These are phyloP conservation scores for Parathielavia appendiculata DNA, from an alignment of 495 filamentous ascomycete genomes.

Conservation along the genomic window DNA sequence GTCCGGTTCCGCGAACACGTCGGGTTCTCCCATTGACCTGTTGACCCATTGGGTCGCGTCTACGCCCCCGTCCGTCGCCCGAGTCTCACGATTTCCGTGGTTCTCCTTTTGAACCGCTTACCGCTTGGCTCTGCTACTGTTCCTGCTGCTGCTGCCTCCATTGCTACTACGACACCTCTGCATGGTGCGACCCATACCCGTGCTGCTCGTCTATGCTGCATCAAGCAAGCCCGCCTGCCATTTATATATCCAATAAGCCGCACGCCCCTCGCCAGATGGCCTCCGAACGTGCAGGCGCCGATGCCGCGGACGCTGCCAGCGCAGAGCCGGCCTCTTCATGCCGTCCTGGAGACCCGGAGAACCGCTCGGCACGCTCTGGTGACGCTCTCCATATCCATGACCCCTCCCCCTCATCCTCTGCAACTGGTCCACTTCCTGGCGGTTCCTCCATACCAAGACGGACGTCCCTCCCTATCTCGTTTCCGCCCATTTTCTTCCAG, in stretches of 20 bases:
- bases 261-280: conserved; percentile 20
- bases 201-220: conserved; percentile 17
- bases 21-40: conserved; percentile 11
- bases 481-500: conserved; percentile 37
- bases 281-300: conserved; percentile 15
- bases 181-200: conserved; percentile 28
- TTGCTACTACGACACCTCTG: conserved; percentile 28
- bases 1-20: conserved; percentile 14
- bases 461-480: conserved; percentile 32
- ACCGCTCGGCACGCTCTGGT: conserved; percentile 6
- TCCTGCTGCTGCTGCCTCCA: conserved; percentile 5
- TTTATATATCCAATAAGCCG: conserved; percentile 33
- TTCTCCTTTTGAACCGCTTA: neutral
- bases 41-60: neutral
- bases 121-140: conserved; percentile 5
- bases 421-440: neutral
- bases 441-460: conserved; percentile 6
- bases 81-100: conserved; percentile 1
- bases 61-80: conserved; percentile 6
- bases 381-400: neutral
- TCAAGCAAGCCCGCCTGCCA: conserved; percentile 19
- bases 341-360: neutral
- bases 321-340: conserved; percentile 17
- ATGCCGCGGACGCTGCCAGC: conserved; percentile 20
- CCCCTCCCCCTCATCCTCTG: conserved; percentile 20